A percentile compares a stretch with the other conserved stretches of the same genome.
Evolutionary conservation across 352 stramenopile genomes (phyloP).

Genomic region (Blastocystis sp.): DNA sequence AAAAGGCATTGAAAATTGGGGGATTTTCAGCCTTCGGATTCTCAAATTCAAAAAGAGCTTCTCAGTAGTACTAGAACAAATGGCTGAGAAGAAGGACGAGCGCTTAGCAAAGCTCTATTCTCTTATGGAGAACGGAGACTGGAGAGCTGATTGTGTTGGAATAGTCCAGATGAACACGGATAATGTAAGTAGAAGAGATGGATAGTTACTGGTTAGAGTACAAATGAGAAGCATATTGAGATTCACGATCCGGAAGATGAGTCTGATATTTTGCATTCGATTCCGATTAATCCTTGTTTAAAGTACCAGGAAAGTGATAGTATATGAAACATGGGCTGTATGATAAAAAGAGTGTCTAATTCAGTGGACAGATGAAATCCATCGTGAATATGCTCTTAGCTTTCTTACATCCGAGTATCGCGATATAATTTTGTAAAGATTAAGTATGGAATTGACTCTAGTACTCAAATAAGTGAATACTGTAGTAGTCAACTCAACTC

Average conservation of each 20-base stretch:
- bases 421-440: not conserved
- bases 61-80: not conserved
- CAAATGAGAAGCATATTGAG: not conserved
- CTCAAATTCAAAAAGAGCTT: not conserved
- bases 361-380: slow-evolving; percentile 50
- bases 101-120: slow-evolving; percentile 42
- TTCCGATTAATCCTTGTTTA: not conserved
- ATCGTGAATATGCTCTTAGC: slow-evolving; percentile 50
- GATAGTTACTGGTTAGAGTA: not conserved
- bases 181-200: not conserved
- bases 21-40: not conserved
- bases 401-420: slow-evolving; percentile 36
- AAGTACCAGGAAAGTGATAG: slow-evolving; percentile 45
- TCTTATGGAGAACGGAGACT: slow-evolving; percentile 47
- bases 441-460: not conserved
- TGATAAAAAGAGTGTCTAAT: slow-evolving; percentile 50
- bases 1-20: not conserved
- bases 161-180: not conserved
- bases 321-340: not conserved
- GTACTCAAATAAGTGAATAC: too few relatives aligned
- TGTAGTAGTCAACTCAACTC: too few relatives aligned
- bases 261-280: not conserved
- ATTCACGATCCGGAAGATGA: slow-evolving; percentile 9
- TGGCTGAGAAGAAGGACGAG: slow-evolving; percentile 49
- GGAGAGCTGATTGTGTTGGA: slow-evolving; percentile 45